These are phyloP conservation scores for Metarhizium sp. DNA, from an alignment of 2,329 filamentous ascomycete genomes.

Conservation along the genomic window DNA sequence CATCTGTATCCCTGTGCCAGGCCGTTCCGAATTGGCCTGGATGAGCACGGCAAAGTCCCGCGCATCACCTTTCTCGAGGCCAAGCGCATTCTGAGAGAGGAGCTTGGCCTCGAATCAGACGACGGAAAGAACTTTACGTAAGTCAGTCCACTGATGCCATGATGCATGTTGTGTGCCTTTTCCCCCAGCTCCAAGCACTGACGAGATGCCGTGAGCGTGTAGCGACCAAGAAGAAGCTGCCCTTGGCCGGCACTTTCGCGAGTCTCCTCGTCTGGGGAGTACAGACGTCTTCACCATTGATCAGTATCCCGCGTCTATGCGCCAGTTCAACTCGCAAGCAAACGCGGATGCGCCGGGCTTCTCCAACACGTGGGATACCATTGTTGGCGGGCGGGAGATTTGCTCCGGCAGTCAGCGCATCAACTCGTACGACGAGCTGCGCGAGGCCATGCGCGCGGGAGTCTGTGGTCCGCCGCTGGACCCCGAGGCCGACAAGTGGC, in stretches of 20 bases:
- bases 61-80: neutral
- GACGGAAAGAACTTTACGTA: neutral
- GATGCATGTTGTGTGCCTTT: neutral
- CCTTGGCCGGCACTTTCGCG: neutral
- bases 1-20: neutral
- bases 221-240: neutral
- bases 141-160: neutral
- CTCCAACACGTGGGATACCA: neutral
- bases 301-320: neutral
- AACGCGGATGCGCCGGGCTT: neutral
- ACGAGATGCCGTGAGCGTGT: neutral
- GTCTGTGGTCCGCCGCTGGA: neutral
- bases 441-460: neutral
- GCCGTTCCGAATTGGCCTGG: neutral
- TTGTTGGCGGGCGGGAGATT: neutral
- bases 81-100: neutral
- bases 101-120: neutral
- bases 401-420: slow-evolving; percentile 1
- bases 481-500: neutral
- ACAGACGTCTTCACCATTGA: neutral
- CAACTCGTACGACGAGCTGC: neutral
- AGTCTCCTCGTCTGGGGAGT: neutral
- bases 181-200: neutral
- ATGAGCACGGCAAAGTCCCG: neutral
- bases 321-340: neutral